Evolutionary conservation across 2,329 filamentous ascomycete genomes (phyloP).

Genomic region (Penicillium sp.): DNA sequence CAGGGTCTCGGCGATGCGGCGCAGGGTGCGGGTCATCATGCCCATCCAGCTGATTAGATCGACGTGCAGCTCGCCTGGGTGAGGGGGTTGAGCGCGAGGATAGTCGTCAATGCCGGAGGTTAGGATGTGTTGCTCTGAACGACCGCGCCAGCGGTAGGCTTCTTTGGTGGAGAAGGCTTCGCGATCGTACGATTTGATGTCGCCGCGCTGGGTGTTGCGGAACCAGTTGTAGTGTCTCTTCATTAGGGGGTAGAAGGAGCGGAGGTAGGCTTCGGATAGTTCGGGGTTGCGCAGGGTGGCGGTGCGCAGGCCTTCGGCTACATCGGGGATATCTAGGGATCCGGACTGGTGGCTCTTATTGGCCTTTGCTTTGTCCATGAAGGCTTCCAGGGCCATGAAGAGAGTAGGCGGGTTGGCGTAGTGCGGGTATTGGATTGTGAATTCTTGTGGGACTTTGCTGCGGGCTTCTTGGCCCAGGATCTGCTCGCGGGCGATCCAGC

Average conservation of each 20-base stretch:
- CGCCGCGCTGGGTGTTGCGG: slow-evolving; percentile 85
- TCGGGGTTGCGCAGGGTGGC: slow-evolving; percentile 70
- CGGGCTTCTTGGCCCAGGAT: slow-evolving; percentile 90
- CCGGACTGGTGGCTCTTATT: slow-evolving; percentile 38
- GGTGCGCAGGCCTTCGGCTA: slow-evolving; percentile 58
- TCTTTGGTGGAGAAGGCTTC: slow-evolving; percentile 87
- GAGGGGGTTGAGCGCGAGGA: slow-evolving; percentile 87
- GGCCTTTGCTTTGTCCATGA: slow-evolving; percentile 75
- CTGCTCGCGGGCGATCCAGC: slow-evolving; percentile 96
- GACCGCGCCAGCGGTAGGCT: slow-evolving; percentile 92
- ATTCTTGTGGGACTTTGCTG: slow-evolving; percentile 91
- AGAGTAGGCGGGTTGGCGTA: slow-evolving; percentile 97
- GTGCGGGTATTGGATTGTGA: slow-evolving; percentile 94
- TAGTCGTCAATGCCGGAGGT: slow-evolving; percentile 97
- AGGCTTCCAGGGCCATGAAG: slow-evolving; percentile 83
- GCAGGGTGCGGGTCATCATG: slow-evolving; percentile 88
- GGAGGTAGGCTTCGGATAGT: slow-evolving; percentile 71
- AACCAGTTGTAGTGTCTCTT: slow-evolving; percentile 95
- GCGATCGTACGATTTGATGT: slow-evolving; percentile 89
- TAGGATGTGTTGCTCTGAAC: slow-evolving; percentile 82
- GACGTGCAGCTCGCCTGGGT: slow-evolving; percentile 92
- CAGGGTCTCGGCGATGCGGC: slow-evolving; percentile 77
- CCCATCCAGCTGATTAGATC: slow-evolving; percentile 97
- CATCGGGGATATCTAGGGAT: slow-evolving; percentile 26
- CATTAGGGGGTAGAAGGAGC: slow-evolving; percentile 80